Base-by-base conservation (phyloP, 306 rosid genomes). In the Citrullus amarus region DNA sequence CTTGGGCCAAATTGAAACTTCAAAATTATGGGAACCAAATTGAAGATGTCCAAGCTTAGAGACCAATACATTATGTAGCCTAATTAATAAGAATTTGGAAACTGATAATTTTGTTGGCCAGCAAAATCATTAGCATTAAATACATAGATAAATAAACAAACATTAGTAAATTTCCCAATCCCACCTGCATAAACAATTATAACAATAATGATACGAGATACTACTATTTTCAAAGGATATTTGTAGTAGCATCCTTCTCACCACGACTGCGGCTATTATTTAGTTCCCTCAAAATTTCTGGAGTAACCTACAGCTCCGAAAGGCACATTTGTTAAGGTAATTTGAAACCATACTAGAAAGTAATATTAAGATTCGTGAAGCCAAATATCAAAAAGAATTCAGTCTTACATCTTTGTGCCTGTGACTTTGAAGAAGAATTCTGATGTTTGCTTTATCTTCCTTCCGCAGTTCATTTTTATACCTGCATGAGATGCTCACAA, bases 211-310 rank as follows among this genome's bases (percentile, higher is more conserved):
- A 12, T 46, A 46, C 53, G 57, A 70, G 41, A 46, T 71, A 22
- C 14, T 28, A 71, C 58, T 71, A 71, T 15, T n/a, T 71, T 71
- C 7, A 79, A 86, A 92, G 98, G 98, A 93, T 93, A 93, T 93
- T 77, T 13, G 81, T 90, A 38, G 78, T 81, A 78, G 88, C 89
- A 48, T 87, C 96, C 91, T 89, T 92, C 88, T 95, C 97, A 67
- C 98, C 97, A 65, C 97, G 90, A 80, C 85, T 91, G 85, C 90
- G 96, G 81, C 98, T 89, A 83, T 85, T 83, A 80, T 84, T 74
- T 71, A 92, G 88, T 88, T 95, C 97, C 80, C 90, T 86, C 76
- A 66, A 69, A 75, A 95, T 91, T 92, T 92, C 97, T 61, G 93
- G 98, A 44, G 97, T 91, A 85, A 95, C 93, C 98, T 95, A 84